Evolutionary conservation across 441 rosid species (phyloP).

Genomic region (Breynia disticha): DNA sequence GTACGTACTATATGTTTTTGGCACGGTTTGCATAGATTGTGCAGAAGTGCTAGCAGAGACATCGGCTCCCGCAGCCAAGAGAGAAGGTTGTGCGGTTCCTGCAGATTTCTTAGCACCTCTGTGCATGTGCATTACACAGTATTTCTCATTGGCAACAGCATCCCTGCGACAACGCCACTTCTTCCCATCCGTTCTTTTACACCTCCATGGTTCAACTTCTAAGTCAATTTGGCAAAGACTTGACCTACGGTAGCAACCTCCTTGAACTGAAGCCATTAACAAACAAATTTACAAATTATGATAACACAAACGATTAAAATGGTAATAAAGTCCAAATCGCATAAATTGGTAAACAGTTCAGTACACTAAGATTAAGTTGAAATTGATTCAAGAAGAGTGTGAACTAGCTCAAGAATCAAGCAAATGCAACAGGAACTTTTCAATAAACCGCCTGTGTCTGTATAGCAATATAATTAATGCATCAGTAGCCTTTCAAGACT

Average conservation of each 20-base stretch:
- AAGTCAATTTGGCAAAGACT: slow-evolving; percentile 17
- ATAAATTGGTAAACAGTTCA: too few relatives aligned
- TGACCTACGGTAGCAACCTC: slow-evolving; percentile 24
- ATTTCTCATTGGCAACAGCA: slow-evolving; percentile 44
- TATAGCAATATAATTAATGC: neutral
- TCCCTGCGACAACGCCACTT: slow-evolving; percentile 61
- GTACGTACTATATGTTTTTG: slow-evolving; percentile 11
- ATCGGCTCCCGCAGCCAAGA: neutral
- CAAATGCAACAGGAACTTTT: too few relatives aligned
- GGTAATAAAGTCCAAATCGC: too few relatives aligned
- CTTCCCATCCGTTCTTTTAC: slow-evolving; percentile 76
- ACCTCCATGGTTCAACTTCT: slow-evolving; percentile 46
- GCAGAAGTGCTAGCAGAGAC: slow-evolving; percentile 2
- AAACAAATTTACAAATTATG: neutral
- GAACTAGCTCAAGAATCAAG: too few relatives aligned
- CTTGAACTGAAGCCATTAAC: slow-evolving; percentile 19
- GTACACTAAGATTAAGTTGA: too few relatives aligned
- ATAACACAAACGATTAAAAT: neutral
- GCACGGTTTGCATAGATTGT: neutral
- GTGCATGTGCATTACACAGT: slow-evolving; percentile 56
- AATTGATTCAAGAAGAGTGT: too few relatives aligned
- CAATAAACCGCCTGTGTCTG: too few relatives aligned
- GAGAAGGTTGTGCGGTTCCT: slow-evolving; percentile 14
- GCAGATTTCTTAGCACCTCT: slow-evolving; percentile 52
- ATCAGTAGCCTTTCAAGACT: too few relatives aligned